Conservation (phyloP, 192 early-diverging fungal species). For the Chytriomyces sp. region DNA sequence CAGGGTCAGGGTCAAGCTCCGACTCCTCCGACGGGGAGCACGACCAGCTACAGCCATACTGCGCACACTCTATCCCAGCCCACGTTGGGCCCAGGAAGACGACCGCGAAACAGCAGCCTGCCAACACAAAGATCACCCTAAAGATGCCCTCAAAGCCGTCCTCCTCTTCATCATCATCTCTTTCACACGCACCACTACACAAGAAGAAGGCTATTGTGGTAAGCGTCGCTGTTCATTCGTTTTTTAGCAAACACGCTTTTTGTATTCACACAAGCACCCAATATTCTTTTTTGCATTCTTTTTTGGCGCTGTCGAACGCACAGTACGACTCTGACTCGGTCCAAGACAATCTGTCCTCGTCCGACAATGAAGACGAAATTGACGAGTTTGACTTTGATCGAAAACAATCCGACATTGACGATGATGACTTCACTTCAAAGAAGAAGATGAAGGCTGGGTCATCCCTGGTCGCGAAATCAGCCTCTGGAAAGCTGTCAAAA, state of each 20-base stretch:
- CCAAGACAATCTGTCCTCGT: not conserved
- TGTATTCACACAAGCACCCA: not conserved
- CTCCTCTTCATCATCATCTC: too few species aligned
- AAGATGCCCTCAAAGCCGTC: not conserved
- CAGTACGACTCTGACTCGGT: conserved; percentile 27
- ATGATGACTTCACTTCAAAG: conserved; percentile 14
- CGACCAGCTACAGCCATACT: too few species aligned
- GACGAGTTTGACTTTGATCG: conserved; percentile 23
- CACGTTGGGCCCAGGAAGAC: too few species aligned
- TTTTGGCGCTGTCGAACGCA: not conserved
- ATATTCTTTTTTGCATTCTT: not conserved
- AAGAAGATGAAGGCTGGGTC: conserved; percentile 9
- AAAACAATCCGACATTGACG: conserved; percentile 26
- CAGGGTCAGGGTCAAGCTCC: too few species aligned
- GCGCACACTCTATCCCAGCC: too few species aligned
- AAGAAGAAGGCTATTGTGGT: too few species aligned
- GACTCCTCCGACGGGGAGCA: too few species aligned
- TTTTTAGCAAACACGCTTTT: not conserved
- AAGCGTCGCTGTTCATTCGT: not conserved
- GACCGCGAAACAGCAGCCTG: too few species aligned
- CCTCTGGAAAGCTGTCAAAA: not conserved
- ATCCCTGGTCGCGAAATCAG: not conserved
- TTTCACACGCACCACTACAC: too few species aligned
- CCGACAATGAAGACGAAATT: conserved; percentile 15
- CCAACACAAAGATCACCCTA: not conserved